Evolutionary conservation across 371 early-diverging fungal species (phyloP).

Genomic region (Circinella minor): DNA sequence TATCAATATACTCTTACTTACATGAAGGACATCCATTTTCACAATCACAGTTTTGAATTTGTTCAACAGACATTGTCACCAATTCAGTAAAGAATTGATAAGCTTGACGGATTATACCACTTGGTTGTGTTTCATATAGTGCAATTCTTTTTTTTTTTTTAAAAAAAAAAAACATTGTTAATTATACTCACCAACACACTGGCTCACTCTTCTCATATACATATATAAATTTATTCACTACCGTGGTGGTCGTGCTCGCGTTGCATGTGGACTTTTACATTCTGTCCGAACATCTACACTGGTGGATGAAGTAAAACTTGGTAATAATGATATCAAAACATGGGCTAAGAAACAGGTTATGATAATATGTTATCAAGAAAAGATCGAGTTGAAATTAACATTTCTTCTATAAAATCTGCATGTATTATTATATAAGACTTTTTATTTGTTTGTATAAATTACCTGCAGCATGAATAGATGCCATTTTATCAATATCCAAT

Average conservation of each 20-base stretch:
- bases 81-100: slow-evolving; percentile 42
- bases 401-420: not conserved
- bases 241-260: slow-evolving; percentile 41
- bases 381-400: too few relatives aligned
- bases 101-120: slow-evolving; percentile 36
- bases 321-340: slow-evolving; percentile 40
- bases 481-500: slow-evolving; percentile 43
- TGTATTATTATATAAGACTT: not conserved
- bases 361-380: too few relatives aligned
- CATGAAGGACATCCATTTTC: slow-evolving; percentile 49
- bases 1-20: slow-evolving; percentile 23
- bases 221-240: not conserved
- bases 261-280: slow-evolving; percentile 55
- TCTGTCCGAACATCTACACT: slow-evolving; percentile 40
- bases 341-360: slow-evolving; percentile 29
- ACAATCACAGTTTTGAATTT: slow-evolving; percentile 41
- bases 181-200: not conserved
- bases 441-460: not conserved
- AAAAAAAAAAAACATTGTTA: too few relatives aligned
- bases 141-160: slow-evolving; percentile 28
- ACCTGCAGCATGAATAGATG: slow-evolving; percentile 54
- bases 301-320: slow-evolving; percentile 31
- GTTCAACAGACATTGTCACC: slow-evolving; percentile 26
- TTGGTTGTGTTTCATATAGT: slow-evolving; percentile 50
- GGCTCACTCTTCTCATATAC: not conserved